Base-by-base conservation (phyloP, 1,284 basidiomycete genomes). In the Gomphus bonarii region DNA sequence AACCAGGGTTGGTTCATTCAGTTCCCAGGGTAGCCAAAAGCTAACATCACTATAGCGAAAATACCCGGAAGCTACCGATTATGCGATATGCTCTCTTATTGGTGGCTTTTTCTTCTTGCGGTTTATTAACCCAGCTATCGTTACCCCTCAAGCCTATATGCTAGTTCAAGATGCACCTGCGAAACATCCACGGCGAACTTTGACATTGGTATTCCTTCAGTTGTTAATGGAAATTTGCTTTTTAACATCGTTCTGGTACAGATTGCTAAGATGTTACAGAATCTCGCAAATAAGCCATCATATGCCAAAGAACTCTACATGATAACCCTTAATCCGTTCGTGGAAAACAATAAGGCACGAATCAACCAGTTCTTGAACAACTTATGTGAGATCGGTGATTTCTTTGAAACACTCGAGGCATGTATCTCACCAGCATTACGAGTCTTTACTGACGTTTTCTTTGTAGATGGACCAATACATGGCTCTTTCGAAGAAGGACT, bases 241-340 rank as follows among this genome's bases (percentile, higher is more conserved):
- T 18, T 25, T 12, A 9, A 44, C 59, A 9, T 38, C 36, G 38
- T 38, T 14, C 12, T 42, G 18, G 8, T 38, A 10, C 59, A 95
- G 91, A 97, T 99, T 65, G 97, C 97, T 58, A 99, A 99, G 77
- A 97, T 99, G 95, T 76, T 99, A 56, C 97, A 99, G 72, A 98
- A 99, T 70, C 78, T 99, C 54, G 97, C 97, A 30, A 99, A 99
- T 75, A 98, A 99, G 73, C 95, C 97, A 0, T 94, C 89, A 1
- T 98, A 98, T 67, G 83, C 94, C 22, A 99, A 99, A 69, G 97
- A 99, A 70, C 87, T 86, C 28, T 98, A 98, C 73, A 99, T 99
- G 97, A 91, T 94, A 72, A 92, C 90, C 12, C 79, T 99, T 58
- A 97, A 98, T 68, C 94, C 95, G 1, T 99, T 99, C 69, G 94